Percentiles rank a stretch among this genome's conserved stretches.
Conservation (phyloP, 2,329 filamentous ascomycete species). For the Aspergillus udagawae region DNA sequence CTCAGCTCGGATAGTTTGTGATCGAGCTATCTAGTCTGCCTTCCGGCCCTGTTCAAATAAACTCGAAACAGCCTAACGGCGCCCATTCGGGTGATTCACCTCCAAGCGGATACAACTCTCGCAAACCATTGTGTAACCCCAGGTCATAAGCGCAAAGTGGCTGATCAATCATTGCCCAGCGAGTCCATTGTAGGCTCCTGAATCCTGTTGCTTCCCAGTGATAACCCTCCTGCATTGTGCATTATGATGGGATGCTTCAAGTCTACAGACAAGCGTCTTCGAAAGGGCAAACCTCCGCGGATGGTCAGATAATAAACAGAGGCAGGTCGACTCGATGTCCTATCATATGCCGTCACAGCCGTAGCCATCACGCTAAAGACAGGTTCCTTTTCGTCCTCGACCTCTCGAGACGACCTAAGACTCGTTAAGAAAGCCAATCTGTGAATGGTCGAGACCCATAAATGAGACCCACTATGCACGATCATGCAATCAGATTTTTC, state of each 20-base stretch:
- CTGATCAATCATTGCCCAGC: conserved; percentile 13
- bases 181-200: conserved; percentile 4
- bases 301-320: conserved; percentile 8
- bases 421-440: conserved; percentile 5
- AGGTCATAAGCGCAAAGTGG: conserved; percentile 10
- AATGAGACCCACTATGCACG: conserved; percentile 8
- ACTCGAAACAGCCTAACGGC: conserved; percentile 41
- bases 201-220: conserved; percentile 16
- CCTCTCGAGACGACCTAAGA: neutral
- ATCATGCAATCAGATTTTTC: conserved; percentile 13
- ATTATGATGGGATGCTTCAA: conserved; percentile 3
- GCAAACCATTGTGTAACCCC: conserved; percentile 18
- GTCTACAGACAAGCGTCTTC: neutral
- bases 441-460: conserved; percentile 4
- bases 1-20: conserved; percentile 4
- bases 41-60: conserved; percentile 29
- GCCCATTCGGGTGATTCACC: conserved; percentile 18
- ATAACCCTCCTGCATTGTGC: conserved; percentile 10
- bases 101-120: neutral
- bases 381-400: neutral
- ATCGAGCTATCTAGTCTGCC: neutral
- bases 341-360: conserved; percentile 9
- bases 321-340: conserved; percentile 4
- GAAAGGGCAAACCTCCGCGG: conserved; percentile 1
- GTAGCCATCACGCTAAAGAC: conserved; percentile 6